Evolutionary conservation across 805 yeast species (phyloP).

Genomic region (Yarrowia keelungensis): DNA sequence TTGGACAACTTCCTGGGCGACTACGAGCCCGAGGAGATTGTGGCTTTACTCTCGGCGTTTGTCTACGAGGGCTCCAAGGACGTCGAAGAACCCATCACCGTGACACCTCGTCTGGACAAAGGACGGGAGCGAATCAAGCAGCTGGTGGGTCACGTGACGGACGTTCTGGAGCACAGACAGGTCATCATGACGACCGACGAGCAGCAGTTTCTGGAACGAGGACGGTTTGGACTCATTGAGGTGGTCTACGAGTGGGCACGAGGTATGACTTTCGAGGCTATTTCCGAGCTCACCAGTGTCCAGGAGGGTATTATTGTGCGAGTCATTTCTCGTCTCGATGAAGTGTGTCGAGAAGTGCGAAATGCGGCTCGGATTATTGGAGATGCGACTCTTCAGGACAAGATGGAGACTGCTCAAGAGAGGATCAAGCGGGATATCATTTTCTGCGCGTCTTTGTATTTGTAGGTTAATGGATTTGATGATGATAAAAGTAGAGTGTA

Average conservation of each 20-base stretch:
- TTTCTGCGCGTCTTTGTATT: conserved; percentile 91
- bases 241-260: conserved; percentile 99
- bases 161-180: conserved; percentile 68
- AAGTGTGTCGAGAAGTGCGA: conserved; percentile 91
- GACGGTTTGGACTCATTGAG: conserved; percentile 88
- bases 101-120: conserved; percentile 80
- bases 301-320: conserved; percentile 97
- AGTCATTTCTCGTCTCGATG: conserved; percentile 92
- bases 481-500: neutral
- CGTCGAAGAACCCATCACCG: conserved; percentile 66
- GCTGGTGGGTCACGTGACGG: conserved; percentile 68
- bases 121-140: conserved; percentile 67
- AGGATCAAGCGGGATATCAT: conserved; percentile 95
- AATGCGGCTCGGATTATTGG: conserved; percentile 95
- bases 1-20: conserved; percentile 91
- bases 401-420: conserved; percentile 93
- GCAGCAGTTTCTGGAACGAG: conserved; percentile 78
- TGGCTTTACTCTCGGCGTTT: conserved; percentile 89
- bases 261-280: conserved; percentile 88
- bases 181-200: conserved; percentile 84
- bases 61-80: conserved; percentile 87
- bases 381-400: conserved; percentile 84
- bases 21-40: conserved; percentile 94
- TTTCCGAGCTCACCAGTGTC: conserved; percentile 86
- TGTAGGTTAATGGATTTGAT: conserved; percentile 52